Evolutionary conservation across 2,329 filamentous ascomycete genomes (phyloP), one percentile per base, ranked within the genome.

Genomic region (Venturia oleaginea): DNA sequence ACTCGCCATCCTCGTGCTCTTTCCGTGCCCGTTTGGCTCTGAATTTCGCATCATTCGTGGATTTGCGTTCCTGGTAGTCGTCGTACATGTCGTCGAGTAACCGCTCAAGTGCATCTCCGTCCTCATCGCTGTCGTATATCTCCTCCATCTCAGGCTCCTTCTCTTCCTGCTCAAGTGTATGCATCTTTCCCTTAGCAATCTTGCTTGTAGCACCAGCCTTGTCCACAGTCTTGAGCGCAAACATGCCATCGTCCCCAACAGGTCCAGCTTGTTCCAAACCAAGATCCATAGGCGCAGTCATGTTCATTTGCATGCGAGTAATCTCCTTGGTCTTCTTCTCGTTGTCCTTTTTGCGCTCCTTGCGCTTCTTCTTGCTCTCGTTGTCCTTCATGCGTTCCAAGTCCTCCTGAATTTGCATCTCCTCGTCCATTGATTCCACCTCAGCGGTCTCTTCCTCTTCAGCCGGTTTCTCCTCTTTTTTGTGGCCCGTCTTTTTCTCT

Each of bases 281-380:
- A 67, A 99, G 96, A 68, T 99, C 94, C 81, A 91, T 94, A 8
- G 94, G 94, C 0, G 92, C 90, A 2, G 88, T 88, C 94, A 99
- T 99, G 78, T 97, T 88, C 80, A 99, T 86, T 76, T 99, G 94
- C 88, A 99, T 89, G 40, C 94, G 87, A n/a, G 96, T 83, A 66
- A 97, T 91, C 68, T 97, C 94, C 70, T 90, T 94, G 70, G 94
- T 90, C 76, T 96, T 97, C 75, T 86, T 86, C 76, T 99, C 94
- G 68, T 99, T 99, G 66, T 96, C 92, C 70, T 84, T 90, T 68
- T 92, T 84, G 69, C 88, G 86, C 71, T 96, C 90, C 70, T 91
- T 88, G 78, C 92, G 95, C 76, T 87, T 93, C 70, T 87, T 86
- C 27, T 87, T 76, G 54, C 78, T 85, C 68, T 94, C 90, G 71